Conservation (phyloP, 805 yeast genomes). For the Kluyveromyces nonfermentans region DNA sequence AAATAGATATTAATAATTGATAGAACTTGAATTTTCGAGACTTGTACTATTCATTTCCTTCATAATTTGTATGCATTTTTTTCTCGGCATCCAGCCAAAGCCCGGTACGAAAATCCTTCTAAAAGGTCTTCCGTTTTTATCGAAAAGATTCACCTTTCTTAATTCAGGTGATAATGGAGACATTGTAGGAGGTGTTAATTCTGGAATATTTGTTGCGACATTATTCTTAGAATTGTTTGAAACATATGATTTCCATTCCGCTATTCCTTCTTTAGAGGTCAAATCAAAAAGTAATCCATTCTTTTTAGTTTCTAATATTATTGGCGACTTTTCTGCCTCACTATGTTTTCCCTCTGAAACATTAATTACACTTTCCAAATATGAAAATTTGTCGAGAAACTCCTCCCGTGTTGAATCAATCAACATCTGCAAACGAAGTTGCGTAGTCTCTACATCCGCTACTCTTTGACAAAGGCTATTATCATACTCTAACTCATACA, state of each 20-base stretch:
- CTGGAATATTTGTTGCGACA: background rate
- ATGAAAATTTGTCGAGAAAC: background rate
- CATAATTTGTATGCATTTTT: constrained; percentile 9
- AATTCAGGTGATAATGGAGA: constrained; percentile 2
- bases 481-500: constrained; percentile 1
- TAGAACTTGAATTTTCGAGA: background rate
- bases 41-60: background rate
- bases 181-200: background rate
- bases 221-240: background rate
- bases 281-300: constrained; percentile 7
- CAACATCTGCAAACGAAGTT: constrained; percentile 1
- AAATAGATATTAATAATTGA: background rate
- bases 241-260: constrained; percentile 6
- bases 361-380: background rate
- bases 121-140: constrained; percentile 33
- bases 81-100: constrained; percentile 43
- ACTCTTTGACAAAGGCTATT: constrained; percentile 1
- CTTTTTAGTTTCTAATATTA: constrained; percentile 9
- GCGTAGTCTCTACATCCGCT: background rate
- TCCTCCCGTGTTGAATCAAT: background rate
- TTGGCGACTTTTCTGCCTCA: constrained; percentile 16
- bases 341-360: constrained; percentile 4
- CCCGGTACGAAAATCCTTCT: constrained; percentile 40
- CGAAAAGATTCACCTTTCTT: constrained; percentile 12
- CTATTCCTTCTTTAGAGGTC: constrained; percentile 8